Conservation (phyloP, 1,284 basidiomycete species). For the Chondrostereum purpureum region DNA sequence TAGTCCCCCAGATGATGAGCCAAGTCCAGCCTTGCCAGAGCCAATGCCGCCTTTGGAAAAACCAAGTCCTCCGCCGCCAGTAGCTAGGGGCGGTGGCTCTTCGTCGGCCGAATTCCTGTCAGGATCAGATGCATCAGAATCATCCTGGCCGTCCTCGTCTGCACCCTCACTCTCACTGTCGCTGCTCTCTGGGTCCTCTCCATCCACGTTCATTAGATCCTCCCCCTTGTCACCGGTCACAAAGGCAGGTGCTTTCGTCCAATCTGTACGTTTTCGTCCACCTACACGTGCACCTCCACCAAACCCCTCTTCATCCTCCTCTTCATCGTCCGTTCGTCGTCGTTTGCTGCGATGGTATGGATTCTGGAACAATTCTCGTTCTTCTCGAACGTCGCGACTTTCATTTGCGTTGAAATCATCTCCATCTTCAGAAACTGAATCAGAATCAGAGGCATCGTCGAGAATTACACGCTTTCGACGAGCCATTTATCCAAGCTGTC, state of each 20-base stretch:
- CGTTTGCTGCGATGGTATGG: conserved; percentile 68
- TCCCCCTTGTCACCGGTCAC: conserved; percentile 53
- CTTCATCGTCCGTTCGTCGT: conserved; percentile 63
- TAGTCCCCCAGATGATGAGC: conserved; percentile 23
- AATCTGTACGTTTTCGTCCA: conserved; percentile 43
- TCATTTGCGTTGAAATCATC: conserved; percentile 43
- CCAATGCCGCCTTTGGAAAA: conserved; percentile 22
- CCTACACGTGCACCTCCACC: conserved; percentile 12
- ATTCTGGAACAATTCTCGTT: conserved; percentile 74
- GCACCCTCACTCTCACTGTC: conserved; percentile 25
- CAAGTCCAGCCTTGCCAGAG: conserved; percentile 41
- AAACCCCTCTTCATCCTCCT: conserved; percentile 66
- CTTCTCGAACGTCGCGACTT: conserved; percentile 69
- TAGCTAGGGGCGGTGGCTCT: conserved; percentile 9
- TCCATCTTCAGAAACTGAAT: conserved; percentile 44
- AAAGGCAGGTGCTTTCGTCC: conserved; percentile 79
- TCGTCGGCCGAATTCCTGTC: conserved; percentile 23
- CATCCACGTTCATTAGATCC: conserved; percentile 35
- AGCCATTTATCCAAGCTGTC: too few species aligned
- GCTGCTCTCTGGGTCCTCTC: conserved; percentile 23
- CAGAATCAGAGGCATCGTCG: conserved; percentile 70
- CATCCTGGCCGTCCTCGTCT: conserved; percentile 27
- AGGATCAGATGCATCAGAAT: conserved; percentile 27
- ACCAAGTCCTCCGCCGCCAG: conserved; percentile 20
- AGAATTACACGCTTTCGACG: conserved; percentile 76